Evolutionary conservation across 2,329 filamentous ascomycete species (phyloP), one percentile per base, ranked within the genome.

Genomic region (Cordyceps farinosa): DNA sequence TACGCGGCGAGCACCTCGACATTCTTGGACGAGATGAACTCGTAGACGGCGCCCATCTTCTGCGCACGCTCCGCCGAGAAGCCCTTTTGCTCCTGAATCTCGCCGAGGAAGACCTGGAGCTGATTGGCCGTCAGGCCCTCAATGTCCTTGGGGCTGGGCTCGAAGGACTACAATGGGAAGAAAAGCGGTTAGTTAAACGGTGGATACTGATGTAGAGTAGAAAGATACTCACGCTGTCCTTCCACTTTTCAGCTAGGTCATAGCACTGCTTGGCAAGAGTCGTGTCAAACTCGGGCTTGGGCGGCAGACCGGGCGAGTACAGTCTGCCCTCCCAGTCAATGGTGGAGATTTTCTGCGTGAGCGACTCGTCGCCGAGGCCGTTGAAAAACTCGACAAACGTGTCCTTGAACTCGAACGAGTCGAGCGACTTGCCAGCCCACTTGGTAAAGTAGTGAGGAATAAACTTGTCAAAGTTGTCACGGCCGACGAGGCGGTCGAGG

Each of bases 291-390:
- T 90, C 82, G 0, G 95, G 95, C 79, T 97, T 97, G 1, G 90
- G 89, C 5, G 95, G 95, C 66, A 94, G 82, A 17, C 95, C 95
- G 0, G 93, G 90, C n/a, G 82, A 83, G 78, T 95, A 96, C 79
- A 97, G 96, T 77, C 90, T 91, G 42, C 82, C 85, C 65, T 98
- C 88, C 95, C 95, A 99, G 75, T 97, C 90, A 55, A 99, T 87
- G 8, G 83, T 80, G 5, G 85, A 82, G 40, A 95, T 81, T 70
- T 90, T 88, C 68, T 87, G 82, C 73, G 82, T 80, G 64, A 87
- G 79, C 3, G 84, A 82, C 2, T 83, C 77, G 70, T 96, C 90
- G 32, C 82, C 83, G 2, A 84, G 78, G 2, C 77, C 78, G 64
- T 84, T 80, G 75, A 97, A 98, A 81, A 97, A 98, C 66, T 90